Conservation (phyloP, 805 yeast genomes). For the Myxozyma nipponensis region DNA sequence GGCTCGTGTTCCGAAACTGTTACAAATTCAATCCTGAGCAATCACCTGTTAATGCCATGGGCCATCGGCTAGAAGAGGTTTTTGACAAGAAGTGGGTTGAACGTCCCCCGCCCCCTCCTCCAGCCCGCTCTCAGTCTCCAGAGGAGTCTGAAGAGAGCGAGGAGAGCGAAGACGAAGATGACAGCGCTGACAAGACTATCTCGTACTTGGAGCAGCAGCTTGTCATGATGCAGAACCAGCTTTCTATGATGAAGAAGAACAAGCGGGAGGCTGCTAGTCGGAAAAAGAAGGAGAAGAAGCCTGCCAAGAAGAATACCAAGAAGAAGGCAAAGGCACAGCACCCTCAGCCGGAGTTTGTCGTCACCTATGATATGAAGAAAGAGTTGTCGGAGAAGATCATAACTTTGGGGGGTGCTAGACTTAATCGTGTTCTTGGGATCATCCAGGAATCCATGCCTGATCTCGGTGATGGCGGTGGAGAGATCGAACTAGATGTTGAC, state of each 20-base stretch:
- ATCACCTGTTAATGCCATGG: constrained; percentile 94
- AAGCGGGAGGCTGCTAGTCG: constrained; percentile 55
- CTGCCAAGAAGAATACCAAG: constrained; percentile 37
- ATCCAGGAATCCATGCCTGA: constrained; percentile 75
- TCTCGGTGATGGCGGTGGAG: constrained; percentile 55
- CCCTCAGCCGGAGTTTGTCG: constrained; percentile 41
- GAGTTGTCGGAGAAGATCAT: constrained; percentile 84
- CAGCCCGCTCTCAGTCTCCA: constrained; percentile 42
- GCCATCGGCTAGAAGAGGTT: constrained; percentile 80
- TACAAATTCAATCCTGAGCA: constrained; percentile 93
- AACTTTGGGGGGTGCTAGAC: constrained; percentile 69
- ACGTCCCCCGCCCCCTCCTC: constrained; percentile 51
- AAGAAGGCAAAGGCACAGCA: constrained; percentile 23
- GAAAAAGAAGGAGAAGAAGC: constrained; percentile 52
- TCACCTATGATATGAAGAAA: constrained; percentile 95
- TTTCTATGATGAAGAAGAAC: constrained; percentile 74
- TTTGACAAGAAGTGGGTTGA: constrained; percentile 88
- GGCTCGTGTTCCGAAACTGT: constrained; percentile 82
- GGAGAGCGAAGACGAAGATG: constrained; percentile 56
- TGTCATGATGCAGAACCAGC: constrained; percentile 77
- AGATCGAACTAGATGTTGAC: constrained; percentile 95
- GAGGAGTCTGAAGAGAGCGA: constrained; percentile 46
- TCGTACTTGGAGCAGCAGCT: constrained; percentile 84
- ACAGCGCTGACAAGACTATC: constrained; percentile 82
- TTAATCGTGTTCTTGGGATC: constrained; percentile 77